phyloP scores from a whole-genome alignment of 2,329 filamentous ascomycete species.

The Fusarium proliferatum region DNA sequence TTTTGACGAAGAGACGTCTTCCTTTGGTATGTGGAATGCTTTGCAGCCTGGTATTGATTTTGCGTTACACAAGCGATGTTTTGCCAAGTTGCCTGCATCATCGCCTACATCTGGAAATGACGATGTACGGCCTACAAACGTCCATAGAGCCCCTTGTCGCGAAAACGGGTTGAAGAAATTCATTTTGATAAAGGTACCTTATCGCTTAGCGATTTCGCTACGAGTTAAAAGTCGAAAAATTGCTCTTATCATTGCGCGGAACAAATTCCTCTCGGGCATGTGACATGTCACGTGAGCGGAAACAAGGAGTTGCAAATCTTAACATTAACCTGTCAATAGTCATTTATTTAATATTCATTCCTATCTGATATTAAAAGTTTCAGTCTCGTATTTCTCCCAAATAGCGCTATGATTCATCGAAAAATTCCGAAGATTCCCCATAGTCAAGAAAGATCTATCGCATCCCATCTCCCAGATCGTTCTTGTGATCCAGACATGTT shows the following conservation, averaged over 20 bases:
- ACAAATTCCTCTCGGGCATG: background rate
- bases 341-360: too few species aligned
- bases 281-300: slow-evolving; percentile 16
- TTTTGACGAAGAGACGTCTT: slow-evolving; percentile 50
- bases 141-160: slow-evolving; percentile 55
- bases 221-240: background rate
- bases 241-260: background rate
- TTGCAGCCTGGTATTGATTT: slow-evolving; percentile 67
- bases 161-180: slow-evolving; percentile 34
- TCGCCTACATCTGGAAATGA: slow-evolving; percentile 64
- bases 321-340: too few species aligned
- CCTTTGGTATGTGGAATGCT: slow-evolving; percentile 63
- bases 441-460: too few species aligned
- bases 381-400: too few species aligned
- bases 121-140: slow-evolving; percentile 64
- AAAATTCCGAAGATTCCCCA: too few species aligned
- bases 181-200: slow-evolving; percentile 26
- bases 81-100: slow-evolving; percentile 53
- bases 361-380: accelerated
- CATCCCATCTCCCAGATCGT: too few species aligned
- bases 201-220: background rate
- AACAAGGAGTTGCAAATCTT: too few species aligned
- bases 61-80: slow-evolving; percentile 51
- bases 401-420: too few species aligned
- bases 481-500: too few species aligned